phyloP scores from a whole-genome alignment of 306 rosid genomes.

The Malus asiatica region DNA sequence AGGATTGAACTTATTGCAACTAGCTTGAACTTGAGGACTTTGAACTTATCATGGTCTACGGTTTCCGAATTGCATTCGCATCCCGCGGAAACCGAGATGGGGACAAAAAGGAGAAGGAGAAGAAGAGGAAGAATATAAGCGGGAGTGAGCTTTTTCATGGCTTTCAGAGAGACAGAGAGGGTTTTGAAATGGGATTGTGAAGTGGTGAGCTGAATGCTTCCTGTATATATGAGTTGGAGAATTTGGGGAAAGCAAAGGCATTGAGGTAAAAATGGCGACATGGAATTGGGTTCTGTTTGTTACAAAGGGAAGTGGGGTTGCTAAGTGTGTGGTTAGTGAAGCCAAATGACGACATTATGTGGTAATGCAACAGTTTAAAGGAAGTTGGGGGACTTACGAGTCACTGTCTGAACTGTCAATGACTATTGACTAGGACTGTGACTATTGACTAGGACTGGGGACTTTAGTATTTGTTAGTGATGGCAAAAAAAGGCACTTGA shows the following conservation, averaged over 20 bases:
- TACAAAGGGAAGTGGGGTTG: background rate
- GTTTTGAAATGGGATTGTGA: background rate
- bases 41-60: conserved; percentile 15
- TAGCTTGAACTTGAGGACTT: conserved; percentile 41
- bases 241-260: background rate
- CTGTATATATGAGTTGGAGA: conserved; percentile 5
- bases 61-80: conserved; percentile 14
- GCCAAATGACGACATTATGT: conserved; percentile 12
- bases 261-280: conserved; percentile 14
- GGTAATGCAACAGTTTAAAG: background rate
- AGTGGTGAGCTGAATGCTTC: background rate
- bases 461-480: background rate
- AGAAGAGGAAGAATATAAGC: background rate
- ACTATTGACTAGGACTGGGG: background rate
- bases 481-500: background rate
- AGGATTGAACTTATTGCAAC: conserved; percentile 41
- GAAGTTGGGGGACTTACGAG: background rate
- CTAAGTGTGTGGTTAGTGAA: background rate
- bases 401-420: background rate
- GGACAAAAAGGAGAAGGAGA: conserved; percentile 16
- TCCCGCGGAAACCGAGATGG: conserved; percentile 25
- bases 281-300: background rate
- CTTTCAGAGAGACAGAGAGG: background rate
- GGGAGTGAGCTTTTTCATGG: conserved; percentile 8
- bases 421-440: background rate